A percentile compares a stretch with the other conserved stretches of the same genome.
These are phyloP conservation scores for Lagerstroemia speciosa DNA, from an alignment of 345 rosid species.

Conservation along the genomic window DNA sequence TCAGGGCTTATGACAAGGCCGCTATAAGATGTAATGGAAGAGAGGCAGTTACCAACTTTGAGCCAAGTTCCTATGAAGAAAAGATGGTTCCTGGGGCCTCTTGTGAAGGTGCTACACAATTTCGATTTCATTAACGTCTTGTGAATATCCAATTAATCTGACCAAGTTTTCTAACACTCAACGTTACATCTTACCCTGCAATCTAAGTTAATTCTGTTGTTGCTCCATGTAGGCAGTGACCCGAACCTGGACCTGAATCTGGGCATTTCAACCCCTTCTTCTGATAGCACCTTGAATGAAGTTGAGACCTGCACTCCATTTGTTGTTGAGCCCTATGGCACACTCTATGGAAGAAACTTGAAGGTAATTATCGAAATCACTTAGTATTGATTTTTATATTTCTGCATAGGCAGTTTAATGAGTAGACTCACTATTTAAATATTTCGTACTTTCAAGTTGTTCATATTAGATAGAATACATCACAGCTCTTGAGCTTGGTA, in stretches of 20 bases:
- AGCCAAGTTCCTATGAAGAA: constrained; percentile 57
- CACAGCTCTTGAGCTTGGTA: background rate
- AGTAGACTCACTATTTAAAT: background rate
- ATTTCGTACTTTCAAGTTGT: background rate
- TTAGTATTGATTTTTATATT: background rate
- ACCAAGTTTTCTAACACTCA: background rate
- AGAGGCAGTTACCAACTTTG: constrained; percentile 94
- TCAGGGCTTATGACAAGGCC: constrained; percentile 97
- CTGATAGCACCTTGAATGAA: constrained; percentile 35
- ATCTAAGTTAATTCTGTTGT: background rate
- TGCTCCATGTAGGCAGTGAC: constrained; percentile 22
- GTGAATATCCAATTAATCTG: background rate
- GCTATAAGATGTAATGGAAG: constrained; percentile 79
- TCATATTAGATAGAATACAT: background rate
- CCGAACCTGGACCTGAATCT: constrained; percentile 70
- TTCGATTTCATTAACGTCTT: background rate
- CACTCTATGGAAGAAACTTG: constrained; percentile 17
- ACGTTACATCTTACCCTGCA: background rate
- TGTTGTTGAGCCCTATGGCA: no score
- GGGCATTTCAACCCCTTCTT: constrained; percentile 59
- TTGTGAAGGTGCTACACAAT: constrained; percentile 44
- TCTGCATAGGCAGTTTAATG: background rate
- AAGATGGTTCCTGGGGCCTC: constrained; percentile 36
- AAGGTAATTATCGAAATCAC: constrained; percentile 28
- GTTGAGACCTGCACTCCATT: constrained; percentile 23